phyloP scores from a whole-genome alignment of 139 green algal genomes.

The Coelastrella sp. region DNA sequence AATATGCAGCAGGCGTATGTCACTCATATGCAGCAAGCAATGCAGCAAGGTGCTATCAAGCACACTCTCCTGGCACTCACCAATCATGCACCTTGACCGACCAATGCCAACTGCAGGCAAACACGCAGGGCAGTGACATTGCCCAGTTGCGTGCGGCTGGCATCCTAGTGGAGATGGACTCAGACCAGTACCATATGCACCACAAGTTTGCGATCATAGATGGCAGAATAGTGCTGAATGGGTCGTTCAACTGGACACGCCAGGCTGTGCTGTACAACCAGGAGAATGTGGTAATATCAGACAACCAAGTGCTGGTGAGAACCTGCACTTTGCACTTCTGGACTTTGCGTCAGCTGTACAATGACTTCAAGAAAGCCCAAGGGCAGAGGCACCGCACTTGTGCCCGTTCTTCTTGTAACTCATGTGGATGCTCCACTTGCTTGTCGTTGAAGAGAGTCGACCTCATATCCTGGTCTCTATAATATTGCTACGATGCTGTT shows the following conservation, averaged over 20 bases:
- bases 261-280: conserved; percentile 61
- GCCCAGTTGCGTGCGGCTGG: conserved; percentile 42
- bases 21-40: too few species aligned
- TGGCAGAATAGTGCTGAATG: conserved; percentile 58
- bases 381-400: too few species aligned
- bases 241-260: conserved; percentile 73
- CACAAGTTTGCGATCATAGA: conserved; percentile 76
- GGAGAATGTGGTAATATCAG: conserved; percentile 63
- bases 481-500: too few species aligned
- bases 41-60: too few species aligned
- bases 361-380: too few species aligned
- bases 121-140: conserved; percentile 58
- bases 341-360: too few species aligned
- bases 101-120: conserved; percentile 13
- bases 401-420: too few species aligned
- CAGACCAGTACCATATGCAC: conserved; percentile 62
- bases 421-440: too few species aligned
- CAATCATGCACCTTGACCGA: neutral
- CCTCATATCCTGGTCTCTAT: too few species aligned
- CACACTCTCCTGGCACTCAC: too few species aligned
- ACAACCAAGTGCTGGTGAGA: conserved; percentile 46
- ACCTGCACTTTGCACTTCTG: neutral
- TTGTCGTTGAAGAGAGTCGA: too few species aligned
- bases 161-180: conserved; percentile 46
- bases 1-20: too few species aligned